Evolutionary conservation across 2,329 filamentous ascomycete genomes (phyloP).

Genomic region (Nemania abortiva): DNA sequence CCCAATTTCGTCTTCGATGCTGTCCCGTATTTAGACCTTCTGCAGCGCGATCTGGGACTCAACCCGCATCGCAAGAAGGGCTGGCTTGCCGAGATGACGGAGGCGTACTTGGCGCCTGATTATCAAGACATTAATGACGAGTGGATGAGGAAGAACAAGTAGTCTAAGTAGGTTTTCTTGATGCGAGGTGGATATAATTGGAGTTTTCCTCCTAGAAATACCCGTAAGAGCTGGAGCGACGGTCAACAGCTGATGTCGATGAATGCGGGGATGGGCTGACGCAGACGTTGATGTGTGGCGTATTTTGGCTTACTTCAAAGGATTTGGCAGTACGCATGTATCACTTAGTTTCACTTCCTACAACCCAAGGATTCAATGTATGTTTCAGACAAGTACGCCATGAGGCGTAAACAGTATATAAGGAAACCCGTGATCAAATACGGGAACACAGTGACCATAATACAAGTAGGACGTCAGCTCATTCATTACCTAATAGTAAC

Average conservation of each 20-base stretch:
- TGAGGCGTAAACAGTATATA: background rate
- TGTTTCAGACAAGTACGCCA: background rate
- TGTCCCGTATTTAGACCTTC: conserved; percentile 77
- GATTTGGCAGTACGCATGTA: background rate
- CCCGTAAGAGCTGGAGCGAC: no score
- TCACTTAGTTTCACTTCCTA: background rate
- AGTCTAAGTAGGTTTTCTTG: background rate
- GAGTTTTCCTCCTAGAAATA: background rate
- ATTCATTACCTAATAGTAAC: background rate
- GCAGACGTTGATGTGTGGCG: background rate
- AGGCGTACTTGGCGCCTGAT: conserved; percentile 71
- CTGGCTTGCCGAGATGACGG: conserved; percentile 63
- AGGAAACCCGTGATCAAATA: background rate
- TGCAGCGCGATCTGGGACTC: conserved; percentile 75
- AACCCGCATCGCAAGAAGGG: conserved; percentile 67
- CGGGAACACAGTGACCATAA: background rate
- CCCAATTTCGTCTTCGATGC: conserved; percentile 83
- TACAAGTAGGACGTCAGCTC: background rate
- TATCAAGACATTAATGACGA: conserved; percentile 67
- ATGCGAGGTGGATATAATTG: background rate
- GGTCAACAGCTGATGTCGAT: background rate
- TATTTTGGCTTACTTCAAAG: background rate
- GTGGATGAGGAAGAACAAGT: conserved; percentile 54
- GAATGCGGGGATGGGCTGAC: background rate
- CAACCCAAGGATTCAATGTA: background rate